Conservation (phyloP, 805 yeast genomes). For the Sungouiozyma ichnusensis region DNA sequence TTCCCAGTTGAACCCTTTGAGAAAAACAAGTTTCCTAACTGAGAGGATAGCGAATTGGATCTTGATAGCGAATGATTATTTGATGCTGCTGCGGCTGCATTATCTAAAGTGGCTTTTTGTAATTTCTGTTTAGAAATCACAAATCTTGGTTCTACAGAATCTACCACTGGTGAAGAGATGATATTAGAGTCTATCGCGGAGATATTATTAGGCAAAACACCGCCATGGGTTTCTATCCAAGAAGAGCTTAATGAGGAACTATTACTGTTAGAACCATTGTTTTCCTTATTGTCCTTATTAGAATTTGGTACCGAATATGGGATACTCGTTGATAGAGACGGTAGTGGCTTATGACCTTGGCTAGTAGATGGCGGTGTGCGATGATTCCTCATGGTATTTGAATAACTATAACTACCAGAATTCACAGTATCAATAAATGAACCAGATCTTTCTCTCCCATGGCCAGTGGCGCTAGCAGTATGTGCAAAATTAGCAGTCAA, state of each 20-base stretch:
- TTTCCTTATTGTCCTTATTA: conserved; percentile 19
- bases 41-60: conserved; percentile 28
- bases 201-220: conserved; percentile 32
- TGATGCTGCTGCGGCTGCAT: conserved; percentile 5
- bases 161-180: conserved; percentile 61
- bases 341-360: conserved; percentile 31
- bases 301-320: conserved; percentile 71
- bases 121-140: conserved; percentile 67
- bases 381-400: not conserved
- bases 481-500: conserved; percentile 28
- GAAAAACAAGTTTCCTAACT: conserved; percentile 27
- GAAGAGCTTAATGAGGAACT: conserved; percentile 28
- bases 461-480: conserved; percentile 24
- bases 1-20: conserved; percentile 10
- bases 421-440: conserved; percentile 15
- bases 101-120: conserved; percentile 22
- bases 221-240: conserved; percentile 28
- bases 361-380: conserved; percentile 46
- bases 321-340: conserved; percentile 46
- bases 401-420: conserved; percentile 3
- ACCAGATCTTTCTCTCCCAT: conserved; percentile 16
- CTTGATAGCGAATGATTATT: conserved; percentile 19
- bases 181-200: conserved; percentile 44
- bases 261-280: conserved; percentile 15
- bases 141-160: conserved; percentile 74